Percentiles rank a stretch among this genome's conserved stretches.
Conservation (phyloP, 2,329 filamentous ascomycete genomes). For the Coniochaeta sp. region DNA sequence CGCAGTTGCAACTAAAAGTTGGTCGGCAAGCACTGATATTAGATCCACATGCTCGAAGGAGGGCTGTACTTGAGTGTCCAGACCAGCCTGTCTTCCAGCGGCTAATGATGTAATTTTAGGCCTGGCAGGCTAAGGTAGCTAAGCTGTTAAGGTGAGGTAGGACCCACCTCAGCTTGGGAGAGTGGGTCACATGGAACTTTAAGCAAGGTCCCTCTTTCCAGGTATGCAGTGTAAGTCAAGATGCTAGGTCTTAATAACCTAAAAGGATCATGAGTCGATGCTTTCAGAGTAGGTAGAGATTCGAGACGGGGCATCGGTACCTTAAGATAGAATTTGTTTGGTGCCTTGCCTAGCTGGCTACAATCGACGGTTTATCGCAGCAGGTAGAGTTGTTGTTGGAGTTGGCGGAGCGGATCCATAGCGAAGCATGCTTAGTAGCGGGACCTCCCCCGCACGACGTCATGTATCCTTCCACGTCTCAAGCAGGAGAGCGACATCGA, state of each 20-base stretch:
- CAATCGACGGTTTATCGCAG: no score
- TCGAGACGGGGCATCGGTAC: no score
- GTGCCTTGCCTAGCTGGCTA: no score
- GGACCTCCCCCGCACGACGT: conserved; percentile 3
- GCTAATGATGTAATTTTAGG: not conserved
- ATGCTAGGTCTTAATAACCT: no score
- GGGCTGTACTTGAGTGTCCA: not conserved
- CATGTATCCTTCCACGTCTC: conserved; percentile 2
- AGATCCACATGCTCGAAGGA: not conserved
- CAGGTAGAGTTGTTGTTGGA: not conserved
- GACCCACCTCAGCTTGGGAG: not conserved
- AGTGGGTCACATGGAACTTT: no score
- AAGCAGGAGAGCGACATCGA: not conserved
- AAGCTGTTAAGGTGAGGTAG: no score
- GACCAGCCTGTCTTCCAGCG: not conserved
- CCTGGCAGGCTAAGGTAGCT: not conserved
- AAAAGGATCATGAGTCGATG: no score
- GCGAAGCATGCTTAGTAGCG: no score
- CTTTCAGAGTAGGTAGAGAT: not conserved
- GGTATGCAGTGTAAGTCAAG: not conserved
- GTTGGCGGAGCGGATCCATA: not conserved
- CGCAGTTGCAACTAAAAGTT: not conserved
- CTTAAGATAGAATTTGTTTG: no score
- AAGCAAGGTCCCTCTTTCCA: no score
- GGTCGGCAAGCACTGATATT: no score